Evolutionary conservation across 2,329 filamentous ascomycete species (phyloP), one percentile per base, ranked within the genome.

Genomic region (Seiridium unicorne): DNA sequence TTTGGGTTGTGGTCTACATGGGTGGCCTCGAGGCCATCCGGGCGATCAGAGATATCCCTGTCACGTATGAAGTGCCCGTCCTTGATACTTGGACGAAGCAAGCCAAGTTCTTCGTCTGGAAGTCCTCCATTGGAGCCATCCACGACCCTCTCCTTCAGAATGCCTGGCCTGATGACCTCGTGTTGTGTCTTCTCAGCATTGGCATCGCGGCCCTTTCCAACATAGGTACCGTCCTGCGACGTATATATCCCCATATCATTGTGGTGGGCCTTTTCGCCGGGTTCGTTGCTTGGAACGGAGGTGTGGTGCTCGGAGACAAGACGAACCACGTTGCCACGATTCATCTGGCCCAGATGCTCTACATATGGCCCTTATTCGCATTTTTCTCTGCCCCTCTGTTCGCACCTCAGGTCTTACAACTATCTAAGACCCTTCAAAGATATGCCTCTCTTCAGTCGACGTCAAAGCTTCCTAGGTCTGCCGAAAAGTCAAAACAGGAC

Each of bases 261-360:
- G 79, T 96, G 1, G 75, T 97, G 6, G 49, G 11, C 9, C 51
- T 62, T 8, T 62, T 62, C 36, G 60, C 42, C 2, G 49, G 18
- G 5, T 98, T 98, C 71, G 88, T 98, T 0, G 67, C 83, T 7
- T 95, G 90, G 90, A 99, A 99, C 68, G 90, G 91, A 5, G 89
- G 93, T 9, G 94, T 99, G 18, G 95, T 98, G 1, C 84, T 99
- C 3, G 91, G 93, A 44, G 95, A 99, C 76, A 98, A 97, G 76
- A 89, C 91, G 34, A 97, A 97, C 70, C 95, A 99, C 70, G 83
- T 95, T 38, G 93, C 93, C 0, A 95, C 93, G 1, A 78, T 98
- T 10, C 94, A 99, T 70, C 77, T 95, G 4, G 84, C 94, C 0
- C 95, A 99, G 75, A 91, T 99, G 85, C 88, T 98, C 18, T 99